phyloP scores from a whole-genome alignment of 2,329 filamentous ascomycete genomes.

The Intubia oerlemansii region DNA sequence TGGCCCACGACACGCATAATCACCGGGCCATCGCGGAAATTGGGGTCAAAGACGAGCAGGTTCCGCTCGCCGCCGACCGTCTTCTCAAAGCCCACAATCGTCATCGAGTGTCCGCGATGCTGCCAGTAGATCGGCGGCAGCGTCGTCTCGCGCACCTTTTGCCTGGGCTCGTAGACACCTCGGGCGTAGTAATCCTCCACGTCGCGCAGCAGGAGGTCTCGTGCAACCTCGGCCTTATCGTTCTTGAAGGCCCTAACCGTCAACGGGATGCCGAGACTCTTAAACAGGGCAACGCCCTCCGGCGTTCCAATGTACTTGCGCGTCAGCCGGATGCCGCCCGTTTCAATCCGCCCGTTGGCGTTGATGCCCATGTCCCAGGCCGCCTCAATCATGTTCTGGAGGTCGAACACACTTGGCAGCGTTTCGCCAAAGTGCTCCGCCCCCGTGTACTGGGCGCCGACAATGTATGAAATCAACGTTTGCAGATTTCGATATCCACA shows the following conservation, averaged over 20 bases:
- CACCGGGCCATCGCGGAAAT: slow-evolving; percentile 50
- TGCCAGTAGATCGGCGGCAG: slow-evolving; percentile 82
- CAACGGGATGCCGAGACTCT: slow-evolving; percentile 45
- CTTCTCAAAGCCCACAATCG: slow-evolving; percentile 67
- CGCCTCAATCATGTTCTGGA: slow-evolving; percentile 70
- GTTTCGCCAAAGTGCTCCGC: slow-evolving; percentile 34
- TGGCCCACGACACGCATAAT: slow-evolving; percentile 29
- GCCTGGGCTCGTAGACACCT: slow-evolving; percentile 23
- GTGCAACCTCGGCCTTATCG: slow-evolving; percentile 21
- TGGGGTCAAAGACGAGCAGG: slow-evolving; percentile 75
- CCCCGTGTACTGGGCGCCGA: slow-evolving; percentile 32
- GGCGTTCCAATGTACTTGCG: slow-evolving; percentile 91
- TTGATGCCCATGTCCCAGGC: slow-evolving; percentile 83
- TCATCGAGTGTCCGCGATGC: slow-evolving; percentile 73
- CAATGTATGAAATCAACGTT: slow-evolving; percentile 66
- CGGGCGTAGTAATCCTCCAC: slow-evolving; percentile 56
- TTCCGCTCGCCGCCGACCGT: slow-evolving; percentile 40
- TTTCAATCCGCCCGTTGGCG: slow-evolving; percentile 50
- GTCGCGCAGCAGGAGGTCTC: slow-evolving; percentile 38
- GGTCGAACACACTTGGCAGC: slow-evolving; percentile 55
- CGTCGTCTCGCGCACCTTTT: slow-evolving; percentile 48
- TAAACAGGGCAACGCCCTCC: slow-evolving; percentile 66
- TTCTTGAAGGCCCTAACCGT: slow-evolving; percentile 39
- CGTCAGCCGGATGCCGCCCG: slow-evolving; percentile 69
- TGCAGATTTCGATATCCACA: slow-evolving; percentile 94